Percentiles rank a stretch among this genome's conserved stretches.
Conservation (phyloP, 108 stramenopile genomes). For the Bacterosira constricta region DNA sequence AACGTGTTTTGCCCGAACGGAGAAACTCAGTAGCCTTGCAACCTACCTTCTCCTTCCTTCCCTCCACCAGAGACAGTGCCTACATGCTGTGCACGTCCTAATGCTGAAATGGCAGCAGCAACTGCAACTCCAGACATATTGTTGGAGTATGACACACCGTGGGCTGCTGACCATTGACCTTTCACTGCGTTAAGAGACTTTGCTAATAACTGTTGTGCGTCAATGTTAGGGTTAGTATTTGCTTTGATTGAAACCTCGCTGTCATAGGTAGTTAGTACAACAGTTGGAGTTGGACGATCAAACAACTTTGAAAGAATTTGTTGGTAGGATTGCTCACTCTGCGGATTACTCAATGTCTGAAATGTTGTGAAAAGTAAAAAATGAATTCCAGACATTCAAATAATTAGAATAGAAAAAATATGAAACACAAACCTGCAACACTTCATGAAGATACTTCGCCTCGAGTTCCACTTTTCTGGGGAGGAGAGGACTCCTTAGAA, state of each 20-base stretch:
- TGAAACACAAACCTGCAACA: too few species aligned
- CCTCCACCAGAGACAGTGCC: slow-evolving; percentile 57
- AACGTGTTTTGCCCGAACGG: neutral
- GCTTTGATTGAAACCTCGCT: slow-evolving; percentile 73
- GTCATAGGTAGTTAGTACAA: slow-evolving; percentile 72
- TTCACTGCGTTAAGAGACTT: slow-evolving; percentile 35
- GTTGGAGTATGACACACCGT: slow-evolving; percentile 37
- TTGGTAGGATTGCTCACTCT: slow-evolving; percentile 62
- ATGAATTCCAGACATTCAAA: too few species aligned
- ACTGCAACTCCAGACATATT: slow-evolving; percentile 74
- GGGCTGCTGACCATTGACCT: slow-evolving; percentile 29
- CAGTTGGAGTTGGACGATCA: slow-evolving; percentile 52
- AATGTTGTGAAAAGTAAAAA: too few species aligned
- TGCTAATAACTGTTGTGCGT: slow-evolving; percentile 27
- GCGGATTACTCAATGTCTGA: slow-evolving; percentile 73
- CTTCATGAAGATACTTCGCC: slow-evolving; percentile 77
- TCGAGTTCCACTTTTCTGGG: slow-evolving; percentile 82
- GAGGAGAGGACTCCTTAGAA: slow-evolving; percentile 60
- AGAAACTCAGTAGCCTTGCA: neutral
- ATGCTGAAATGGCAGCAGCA: slow-evolving; percentile 66
- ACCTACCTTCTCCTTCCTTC: slow-evolving; percentile 63
- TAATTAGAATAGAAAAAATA: too few species aligned
- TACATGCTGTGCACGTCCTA: slow-evolving; percentile 61
- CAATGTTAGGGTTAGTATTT: slow-evolving; percentile 32
- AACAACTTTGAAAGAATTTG: slow-evolving; percentile 73